Percentiles rank a stretch among this genome's conserved stretches.
These are phyloP conservation scores for Cladophialophora exuberans DNA, from an alignment of 2,329 filamentous ascomycete species.

Conservation along the genomic window DNA sequence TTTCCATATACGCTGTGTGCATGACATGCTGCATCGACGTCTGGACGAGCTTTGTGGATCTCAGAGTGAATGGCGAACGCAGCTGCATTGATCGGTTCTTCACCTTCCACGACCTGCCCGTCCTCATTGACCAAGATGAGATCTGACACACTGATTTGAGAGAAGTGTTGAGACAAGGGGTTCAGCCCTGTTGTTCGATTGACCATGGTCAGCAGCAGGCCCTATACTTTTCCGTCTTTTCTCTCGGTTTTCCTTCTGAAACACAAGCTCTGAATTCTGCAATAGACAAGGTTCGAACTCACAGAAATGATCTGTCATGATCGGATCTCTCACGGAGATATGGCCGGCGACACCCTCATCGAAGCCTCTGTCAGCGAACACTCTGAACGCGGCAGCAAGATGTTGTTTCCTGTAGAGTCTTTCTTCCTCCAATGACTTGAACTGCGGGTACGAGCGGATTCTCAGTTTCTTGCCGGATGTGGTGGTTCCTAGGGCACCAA, in stretches of 20 bases:
- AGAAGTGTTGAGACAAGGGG: slow-evolving; percentile 51
- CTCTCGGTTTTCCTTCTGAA: not conserved
- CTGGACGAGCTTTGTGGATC: slow-evolving; percentile 58
- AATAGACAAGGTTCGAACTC: slow-evolving; percentile 13
- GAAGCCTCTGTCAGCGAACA: slow-evolving; percentile 46
- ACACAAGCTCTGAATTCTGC: not conserved
- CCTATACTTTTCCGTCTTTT: not conserved
- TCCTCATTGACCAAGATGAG: slow-evolving; percentile 49
- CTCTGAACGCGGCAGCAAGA: slow-evolving; percentile 49
- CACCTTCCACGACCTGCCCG: slow-evolving; percentile 45
- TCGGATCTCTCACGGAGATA: slow-evolving; percentile 48
- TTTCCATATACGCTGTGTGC: slow-evolving; percentile 51
- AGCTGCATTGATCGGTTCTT: slow-evolving; percentile 50
- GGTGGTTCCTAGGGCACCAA: slow-evolving; percentile 52
- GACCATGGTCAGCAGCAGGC: not conserved
- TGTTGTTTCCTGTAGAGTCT: slow-evolving; percentile 51
- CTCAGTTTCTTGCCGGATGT: slow-evolving; percentile 50
- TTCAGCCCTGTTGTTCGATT: slow-evolving; percentile 40
- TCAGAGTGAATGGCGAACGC: slow-evolving; percentile 53
- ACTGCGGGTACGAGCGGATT: slow-evolving; percentile 52
- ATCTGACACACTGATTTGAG: slow-evolving; percentile 45
- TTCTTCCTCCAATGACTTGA: slow-evolving; percentile 45
- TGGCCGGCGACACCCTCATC: slow-evolving; percentile 48
- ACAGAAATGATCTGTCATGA: slow-evolving; percentile 44
- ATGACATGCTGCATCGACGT: slow-evolving; percentile 46